Conservation (phyloP, 2,329 filamentous ascomycete species). For the Ophiostoma ulmi region DNA sequence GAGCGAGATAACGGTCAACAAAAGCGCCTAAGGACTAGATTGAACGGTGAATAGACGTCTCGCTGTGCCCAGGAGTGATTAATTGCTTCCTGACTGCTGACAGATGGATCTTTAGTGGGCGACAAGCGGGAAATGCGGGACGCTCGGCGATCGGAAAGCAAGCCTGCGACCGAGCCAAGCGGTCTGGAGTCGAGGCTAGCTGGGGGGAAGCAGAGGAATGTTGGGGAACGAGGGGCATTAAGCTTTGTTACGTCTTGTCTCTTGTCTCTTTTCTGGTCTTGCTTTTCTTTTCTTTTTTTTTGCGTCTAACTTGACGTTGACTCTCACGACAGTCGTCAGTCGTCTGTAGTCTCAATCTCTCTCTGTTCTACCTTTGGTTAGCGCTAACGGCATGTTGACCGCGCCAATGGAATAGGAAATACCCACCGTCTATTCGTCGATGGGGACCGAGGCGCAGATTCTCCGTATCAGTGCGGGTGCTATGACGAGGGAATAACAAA, state of each 20-base stretch:
- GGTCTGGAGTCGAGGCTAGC: not conserved
- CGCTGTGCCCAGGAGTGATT: not conserved
- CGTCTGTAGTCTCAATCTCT: not conserved
- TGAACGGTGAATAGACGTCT: not conserved
- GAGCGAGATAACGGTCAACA: not conserved
- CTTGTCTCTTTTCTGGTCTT: not conserved
- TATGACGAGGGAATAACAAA: not conserved
- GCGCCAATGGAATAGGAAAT: constrained; percentile 10
- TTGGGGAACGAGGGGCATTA: not conserved
- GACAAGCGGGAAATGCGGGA: constrained; percentile 21
- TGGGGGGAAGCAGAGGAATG: not conserved
- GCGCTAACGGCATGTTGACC: not conserved
- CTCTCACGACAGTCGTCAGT: not conserved
- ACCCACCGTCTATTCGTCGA: not conserved
- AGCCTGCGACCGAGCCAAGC: constrained; percentile 6
- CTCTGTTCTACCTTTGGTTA: not conserved
- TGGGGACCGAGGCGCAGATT: constrained; percentile 1
- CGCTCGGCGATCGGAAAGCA: constrained; percentile 22
- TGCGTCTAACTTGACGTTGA: not conserved
- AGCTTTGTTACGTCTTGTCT: not conserved
- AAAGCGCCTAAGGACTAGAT: not conserved
- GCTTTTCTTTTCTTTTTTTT: not conserved
- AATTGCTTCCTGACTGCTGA: not conserved
- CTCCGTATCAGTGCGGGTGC: not conserved
- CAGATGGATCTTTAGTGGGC: not conserved